phyloP scores from a whole-genome alignment of 345 rosid species.

The Noccaea bulbosa region DNA sequence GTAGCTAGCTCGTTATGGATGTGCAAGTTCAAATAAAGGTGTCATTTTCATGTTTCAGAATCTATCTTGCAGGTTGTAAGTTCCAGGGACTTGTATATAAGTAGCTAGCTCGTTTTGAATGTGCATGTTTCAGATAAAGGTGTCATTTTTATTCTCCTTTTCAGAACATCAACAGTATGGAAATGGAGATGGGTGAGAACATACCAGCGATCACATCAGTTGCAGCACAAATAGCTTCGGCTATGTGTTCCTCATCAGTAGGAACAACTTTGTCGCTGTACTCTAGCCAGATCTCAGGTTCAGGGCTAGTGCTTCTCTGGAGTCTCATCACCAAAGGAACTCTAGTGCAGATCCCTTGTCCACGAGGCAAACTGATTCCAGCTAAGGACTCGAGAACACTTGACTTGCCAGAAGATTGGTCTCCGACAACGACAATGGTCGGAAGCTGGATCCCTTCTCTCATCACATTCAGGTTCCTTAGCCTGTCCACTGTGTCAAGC shows the following conservation, averaged over 20 bases:
- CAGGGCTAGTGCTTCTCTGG: slow-evolving; percentile 37
- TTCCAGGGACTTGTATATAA: background rate
- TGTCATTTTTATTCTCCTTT: background rate
- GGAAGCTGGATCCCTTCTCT: slow-evolving; percentile 49
- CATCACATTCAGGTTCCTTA: slow-evolving; percentile 40
- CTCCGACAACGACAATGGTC: slow-evolving; percentile 46
- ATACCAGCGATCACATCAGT: slow-evolving; percentile 55
- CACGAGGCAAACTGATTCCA: slow-evolving; percentile 38
- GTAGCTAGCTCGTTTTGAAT: background rate
- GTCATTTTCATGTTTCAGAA: background rate
- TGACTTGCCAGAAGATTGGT: slow-evolving; percentile 46
- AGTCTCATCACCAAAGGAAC: slow-evolving; percentile 62
- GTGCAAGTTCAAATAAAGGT: background rate
- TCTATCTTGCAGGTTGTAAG: too few relatives aligned
- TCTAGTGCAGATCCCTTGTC: slow-evolving; percentile 52
- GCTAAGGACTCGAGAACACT: slow-evolving; percentile 45
- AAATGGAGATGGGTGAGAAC: background rate
- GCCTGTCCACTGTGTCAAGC: slow-evolving; percentile 38
- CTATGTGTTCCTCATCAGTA: slow-evolving; percentile 43
- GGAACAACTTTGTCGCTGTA: background rate
- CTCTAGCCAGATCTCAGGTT: slow-evolving; percentile 42
- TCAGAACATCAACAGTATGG: background rate
- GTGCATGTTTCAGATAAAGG: background rate
- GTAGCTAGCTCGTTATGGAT: background rate
- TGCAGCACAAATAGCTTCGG: slow-evolving; percentile 42